Conservation (phyloP, 1,284 basidiomycete genomes). For the Marasmius fiardii region DNA sequence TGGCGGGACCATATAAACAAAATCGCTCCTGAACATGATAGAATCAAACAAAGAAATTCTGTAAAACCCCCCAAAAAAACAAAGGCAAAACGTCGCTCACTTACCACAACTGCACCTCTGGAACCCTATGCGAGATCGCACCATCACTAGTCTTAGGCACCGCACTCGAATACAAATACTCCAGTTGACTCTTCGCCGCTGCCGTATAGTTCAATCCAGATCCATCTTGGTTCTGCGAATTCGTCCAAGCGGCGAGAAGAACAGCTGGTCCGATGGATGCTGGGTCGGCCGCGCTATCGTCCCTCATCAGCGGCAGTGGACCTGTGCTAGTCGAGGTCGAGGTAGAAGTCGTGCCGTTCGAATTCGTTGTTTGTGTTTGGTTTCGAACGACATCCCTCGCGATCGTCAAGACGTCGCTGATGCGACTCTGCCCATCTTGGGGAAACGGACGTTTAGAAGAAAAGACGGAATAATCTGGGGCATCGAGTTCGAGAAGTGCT, state of each 20-base stretch:
- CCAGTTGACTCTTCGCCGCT: slow-evolving; percentile 53
- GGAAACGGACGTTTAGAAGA: slow-evolving; percentile 24
- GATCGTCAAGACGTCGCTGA: slow-evolving; percentile 21
- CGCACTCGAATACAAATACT: slow-evolving; percentile 49
- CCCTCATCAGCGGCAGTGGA: slow-evolving; percentile 10
- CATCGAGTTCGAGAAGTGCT: slow-evolving; percentile 67
- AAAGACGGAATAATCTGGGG: slow-evolving; percentile 64
- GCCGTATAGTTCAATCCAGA: slow-evolving; percentile 36
- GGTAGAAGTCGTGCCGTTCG: slow-evolving; percentile 56
- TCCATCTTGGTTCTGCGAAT: slow-evolving; percentile 36
- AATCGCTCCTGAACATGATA: slow-evolving; percentile 45
- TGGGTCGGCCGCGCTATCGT: slow-evolving; percentile 68
- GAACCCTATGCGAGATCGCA: slow-evolving; percentile 62
- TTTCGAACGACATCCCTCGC: not conserved
- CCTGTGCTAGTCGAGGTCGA: slow-evolving; percentile 50
- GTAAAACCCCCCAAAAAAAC: no score
- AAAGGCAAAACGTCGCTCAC: slow-evolving; percentile 9
- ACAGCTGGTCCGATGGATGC: slow-evolving; percentile 64
- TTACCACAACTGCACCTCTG: slow-evolving; percentile 53
- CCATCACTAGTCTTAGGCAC: slow-evolving; percentile 53
- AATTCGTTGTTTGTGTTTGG: slow-evolving; percentile 7
- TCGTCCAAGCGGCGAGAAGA: slow-evolving; percentile 56
- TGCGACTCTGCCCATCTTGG: slow-evolving; percentile 29
- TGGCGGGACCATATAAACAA: slow-evolving; percentile 73
- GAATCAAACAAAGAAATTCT: not conserved